Percentiles rank a stretch among this genome's conserved stretches.
These are phyloP conservation scores for Metschnikowia lochheadii DNA, from an alignment of 805 yeast genomes.

Conservation along the genomic window DNA sequence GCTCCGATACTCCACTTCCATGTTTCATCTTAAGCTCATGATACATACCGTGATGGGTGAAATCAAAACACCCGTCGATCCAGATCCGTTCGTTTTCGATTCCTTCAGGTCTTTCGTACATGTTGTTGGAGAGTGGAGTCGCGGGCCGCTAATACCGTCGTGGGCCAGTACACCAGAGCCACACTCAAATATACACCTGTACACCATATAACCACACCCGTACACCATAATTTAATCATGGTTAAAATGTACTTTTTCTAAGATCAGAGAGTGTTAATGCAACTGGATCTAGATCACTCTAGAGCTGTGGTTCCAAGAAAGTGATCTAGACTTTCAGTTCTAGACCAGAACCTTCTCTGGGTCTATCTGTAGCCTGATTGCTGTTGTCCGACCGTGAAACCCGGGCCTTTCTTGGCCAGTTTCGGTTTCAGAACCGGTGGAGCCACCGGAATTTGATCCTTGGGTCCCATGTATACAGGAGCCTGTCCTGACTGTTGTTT, in stretches of 20 bases:
- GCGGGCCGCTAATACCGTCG: too few species aligned
- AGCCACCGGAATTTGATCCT: not conserved
- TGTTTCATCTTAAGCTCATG: too few species aligned
- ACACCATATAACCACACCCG: not conserved
- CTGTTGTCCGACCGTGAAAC: not conserved
- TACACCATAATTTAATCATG: not conserved
- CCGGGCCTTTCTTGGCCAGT: not conserved
- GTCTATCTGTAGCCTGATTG: not conserved
- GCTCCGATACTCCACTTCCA: too few species aligned
- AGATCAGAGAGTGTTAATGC: too few species aligned
- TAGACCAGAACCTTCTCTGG: too few species aligned
- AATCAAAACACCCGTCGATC: slow-evolving; percentile 98
- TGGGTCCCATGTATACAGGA: slow-evolving; percentile 12
- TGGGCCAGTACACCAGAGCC: not conserved
- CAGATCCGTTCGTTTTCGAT: slow-evolving; percentile 59
- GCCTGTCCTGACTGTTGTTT: slow-evolving; percentile 10
- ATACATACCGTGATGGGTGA: slow-evolving; percentile 80
- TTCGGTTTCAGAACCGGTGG: not conserved
- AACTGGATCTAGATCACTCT: too few species aligned
- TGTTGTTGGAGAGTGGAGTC: slow-evolving; percentile 7
- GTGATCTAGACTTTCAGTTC: too few species aligned
- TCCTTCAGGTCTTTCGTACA: slow-evolving; percentile 41
- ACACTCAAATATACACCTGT: not conserved
- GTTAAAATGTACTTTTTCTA: too few species aligned
- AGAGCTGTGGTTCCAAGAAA: too few species aligned